Evolutionary conservation across 805 yeast species (phyloP).

Genomic region (baker's yeast (Saccharomyces cerevisiae)): DNA sequence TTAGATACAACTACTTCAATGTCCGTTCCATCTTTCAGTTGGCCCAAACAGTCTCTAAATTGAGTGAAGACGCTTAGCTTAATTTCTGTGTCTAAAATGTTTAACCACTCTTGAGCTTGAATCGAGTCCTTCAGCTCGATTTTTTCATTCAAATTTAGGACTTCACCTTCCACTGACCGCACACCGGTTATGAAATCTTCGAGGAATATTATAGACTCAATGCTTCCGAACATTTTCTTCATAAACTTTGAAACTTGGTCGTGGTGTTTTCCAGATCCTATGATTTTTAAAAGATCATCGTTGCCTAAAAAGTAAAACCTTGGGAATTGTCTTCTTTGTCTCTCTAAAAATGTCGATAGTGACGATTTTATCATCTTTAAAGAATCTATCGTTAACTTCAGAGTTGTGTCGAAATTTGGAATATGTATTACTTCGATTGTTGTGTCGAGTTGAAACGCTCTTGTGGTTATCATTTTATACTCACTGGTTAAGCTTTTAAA

Average conservation of each 20-base stretch:
- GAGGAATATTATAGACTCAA: slow-evolving; percentile 37
- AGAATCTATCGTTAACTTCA: slow-evolving; percentile 49
- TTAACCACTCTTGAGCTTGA: slow-evolving; percentile 48
- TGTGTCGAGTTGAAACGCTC: slow-evolving; percentile 39
- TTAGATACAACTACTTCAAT: slow-evolving; percentile 25
- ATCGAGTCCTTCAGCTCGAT: slow-evolving; percentile 32
- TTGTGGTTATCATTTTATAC: slow-evolving; percentile 43
- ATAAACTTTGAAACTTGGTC: slow-evolving; percentile 47
- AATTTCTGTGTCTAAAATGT: slow-evolving; percentile 46
- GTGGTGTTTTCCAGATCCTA: slow-evolving; percentile 54
- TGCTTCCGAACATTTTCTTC: slow-evolving; percentile 64
- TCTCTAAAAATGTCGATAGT: slow-evolving; percentile 68
- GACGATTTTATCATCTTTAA: slow-evolving; percentile 54
- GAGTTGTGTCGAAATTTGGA: slow-evolving; percentile 38
- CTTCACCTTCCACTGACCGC: slow-evolving; percentile 60
- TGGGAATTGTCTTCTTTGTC: slow-evolving; percentile 68
- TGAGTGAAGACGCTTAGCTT: slow-evolving; percentile 39
- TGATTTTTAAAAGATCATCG: slow-evolving; percentile 75
- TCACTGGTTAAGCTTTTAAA: slow-evolving; percentile 59
- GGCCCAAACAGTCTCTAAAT: slow-evolving; percentile 28
- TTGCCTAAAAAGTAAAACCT: slow-evolving; percentile 84
- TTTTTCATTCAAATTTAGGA: slow-evolving; percentile 34
- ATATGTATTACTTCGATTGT: slow-evolving; percentile 50
- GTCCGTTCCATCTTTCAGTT: slow-evolving; percentile 8
- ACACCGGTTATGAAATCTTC: slow-evolving; percentile 38